Conservation (phyloP, 208 protist species). For the Crithidia fasciculata region DNA sequence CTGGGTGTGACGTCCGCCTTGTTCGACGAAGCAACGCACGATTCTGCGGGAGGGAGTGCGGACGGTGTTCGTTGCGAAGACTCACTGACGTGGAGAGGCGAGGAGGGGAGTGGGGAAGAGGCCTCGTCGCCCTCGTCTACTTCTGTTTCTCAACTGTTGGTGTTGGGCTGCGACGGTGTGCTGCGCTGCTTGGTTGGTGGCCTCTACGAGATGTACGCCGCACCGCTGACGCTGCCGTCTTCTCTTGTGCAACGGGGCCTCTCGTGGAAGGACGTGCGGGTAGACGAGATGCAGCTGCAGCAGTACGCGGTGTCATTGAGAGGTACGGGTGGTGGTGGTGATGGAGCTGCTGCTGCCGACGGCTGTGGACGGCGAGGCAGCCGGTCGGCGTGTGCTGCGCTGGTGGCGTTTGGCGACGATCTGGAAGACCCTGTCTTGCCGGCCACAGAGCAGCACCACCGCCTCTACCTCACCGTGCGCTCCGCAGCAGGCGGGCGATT, state of each 20-base stretch:
- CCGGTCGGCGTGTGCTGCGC: neutral
- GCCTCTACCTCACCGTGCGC: constrained; percentile 13
- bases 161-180: constrained; percentile 55
- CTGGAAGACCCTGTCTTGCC: constrained; percentile 9
- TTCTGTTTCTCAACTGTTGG: constrained; percentile 46
- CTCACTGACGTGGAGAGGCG: too few relatives aligned
- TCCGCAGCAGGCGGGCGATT: neutral
- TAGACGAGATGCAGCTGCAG: constrained; percentile 23
- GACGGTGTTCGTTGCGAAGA: neutral
- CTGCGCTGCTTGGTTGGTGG: constrained; percentile 65
- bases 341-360: neutral
- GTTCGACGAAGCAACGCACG: constrained; percentile 31
- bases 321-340: too few relatives aligned
- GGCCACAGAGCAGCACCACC: constrained; percentile 17
- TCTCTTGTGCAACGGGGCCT: neutral
- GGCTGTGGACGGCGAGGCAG: too few relatives aligned
- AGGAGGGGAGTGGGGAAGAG: neutral
- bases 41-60: neutral
- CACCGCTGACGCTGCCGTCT: constrained; percentile 28
- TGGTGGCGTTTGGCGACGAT: constrained; percentile 9
- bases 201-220: constrained; percentile 55
- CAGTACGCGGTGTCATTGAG: constrained; percentile 6
- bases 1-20: constrained; percentile 24
- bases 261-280: constrained; percentile 11
- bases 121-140: neutral